Evolutionary conservation across 257 asterid genomes (phyloP), one percentile per base, ranked within the genome.

Genomic region (Verbascum thapsus): DNA sequence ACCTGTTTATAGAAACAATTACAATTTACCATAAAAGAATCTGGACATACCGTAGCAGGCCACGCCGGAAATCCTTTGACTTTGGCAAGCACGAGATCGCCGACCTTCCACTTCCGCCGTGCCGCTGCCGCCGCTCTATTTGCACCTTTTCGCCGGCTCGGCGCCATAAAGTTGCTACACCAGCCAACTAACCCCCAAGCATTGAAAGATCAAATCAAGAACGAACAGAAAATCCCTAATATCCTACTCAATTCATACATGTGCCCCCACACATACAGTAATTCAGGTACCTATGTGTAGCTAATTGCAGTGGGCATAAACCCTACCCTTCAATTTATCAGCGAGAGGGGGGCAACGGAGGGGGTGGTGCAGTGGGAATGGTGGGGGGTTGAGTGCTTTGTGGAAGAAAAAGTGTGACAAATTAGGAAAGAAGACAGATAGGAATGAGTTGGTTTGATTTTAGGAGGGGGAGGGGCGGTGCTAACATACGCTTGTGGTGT

Each of bases 51-150:
- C 82, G 73, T 82, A 4, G 97, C 97, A 45, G 97, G 97, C 97
- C 97, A 90, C 8, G 97, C 88, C 38, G 92, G 95, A 70, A 87
- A 87, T 0, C 97, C 97, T 75, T 90, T 90, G 71, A 90, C 92
- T 74, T 90, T 90, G 48, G 98, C 98, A 65, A 90, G 95, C 64
- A 90, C 98, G 43, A 90, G 98, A 85, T 90, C 96, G 20, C 96
- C 96, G 48, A 87, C 72, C 68, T 90, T 87, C 87, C 88, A 87
- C 79, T 83, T 81, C 72, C 86, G 82, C 64, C 81, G 64, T 1
- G 90, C 83, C 53, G 95, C 89, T 0, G 91, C 87, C 23, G 82
- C 95, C 37, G 84, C 91, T 74, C 75, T 90, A 49, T 68, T 75
- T 74, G 78, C 72, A 69, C 94, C 90, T 61, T 73, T 90, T 49